Evolutionary conservation across 2,329 filamentous ascomycete genomes (phyloP), one percentile per base, ranked within the genome.

Genomic region (Arthrobotrys pseudoclavata): DNA sequence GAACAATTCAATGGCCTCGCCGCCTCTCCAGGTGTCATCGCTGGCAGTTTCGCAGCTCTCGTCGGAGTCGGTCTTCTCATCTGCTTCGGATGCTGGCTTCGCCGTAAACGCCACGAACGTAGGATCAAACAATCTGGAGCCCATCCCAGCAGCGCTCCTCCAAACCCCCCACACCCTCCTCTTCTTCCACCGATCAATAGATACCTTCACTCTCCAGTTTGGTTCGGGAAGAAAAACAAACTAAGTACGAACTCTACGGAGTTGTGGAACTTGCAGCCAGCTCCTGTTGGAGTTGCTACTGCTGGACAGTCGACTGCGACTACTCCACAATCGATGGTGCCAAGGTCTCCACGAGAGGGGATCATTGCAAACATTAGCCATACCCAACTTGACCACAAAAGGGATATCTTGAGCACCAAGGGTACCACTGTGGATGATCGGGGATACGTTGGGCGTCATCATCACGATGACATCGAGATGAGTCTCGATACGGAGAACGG

Each of bases 1-100:
- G 45, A 45, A 7, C 24, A 76, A 26, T 76, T 76, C 64, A 76
- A 76, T 26, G 71, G 71, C 0, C 71, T 76, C 7, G 71, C 71
- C 6, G 71, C 71, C 18, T 50, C 63, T 29, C 71, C 71, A 26
- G 57, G 64, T 26, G 57, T 76, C 22, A 76, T 76, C 15, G 34
- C 50, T 24, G 71, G 55, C 6, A 69, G 55, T 3, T 76, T 76
- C 15, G 71, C 64, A 1, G 71, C 64, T 1, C 10, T 76, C 1
- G 26, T 76, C 9, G 71, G 48, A 12, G 42, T 69, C 12, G 71
- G 71, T 5, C 26, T 76, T 3, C 31, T 60, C 4, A 18, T 76
- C 4, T 76, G 71, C 29, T 15, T 69, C 13, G 26, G 68, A 3
- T 76, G 71, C 29, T 64, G 31, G 45, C 1, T 69, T 0, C 66